Evolutionary conservation across 371 early-diverging fungal species (phyloP).

Genomic region (Haplosporangium sp.): DNA sequence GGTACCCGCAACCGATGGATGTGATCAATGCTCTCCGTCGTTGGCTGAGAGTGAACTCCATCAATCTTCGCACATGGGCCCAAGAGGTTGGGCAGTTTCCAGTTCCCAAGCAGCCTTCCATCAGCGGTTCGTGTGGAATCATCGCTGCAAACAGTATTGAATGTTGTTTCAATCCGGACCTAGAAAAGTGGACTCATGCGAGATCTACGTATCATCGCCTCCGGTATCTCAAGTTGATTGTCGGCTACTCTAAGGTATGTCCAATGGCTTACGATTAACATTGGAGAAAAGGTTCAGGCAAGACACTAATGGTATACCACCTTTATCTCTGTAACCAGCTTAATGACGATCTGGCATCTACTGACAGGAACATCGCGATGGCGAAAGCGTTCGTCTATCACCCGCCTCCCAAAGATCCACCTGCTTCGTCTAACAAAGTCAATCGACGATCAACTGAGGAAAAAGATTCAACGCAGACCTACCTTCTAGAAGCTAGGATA

Average conservation of each 20-base stretch:
- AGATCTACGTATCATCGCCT: neutral
- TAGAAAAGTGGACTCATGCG: neutral
- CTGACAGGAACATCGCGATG: no score
- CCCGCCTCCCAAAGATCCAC: no score
- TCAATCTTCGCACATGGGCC: neutral
- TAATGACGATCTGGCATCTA: no score
- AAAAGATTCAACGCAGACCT: no score
- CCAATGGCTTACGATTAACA: neutral
- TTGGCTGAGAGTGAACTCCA: no score
- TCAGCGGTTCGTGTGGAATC: constrained; percentile 18
- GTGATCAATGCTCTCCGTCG: neutral
- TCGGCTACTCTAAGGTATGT: constrained; percentile 2
- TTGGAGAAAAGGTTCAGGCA: no score
- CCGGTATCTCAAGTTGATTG: neutral
- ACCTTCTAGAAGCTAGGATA: no score
- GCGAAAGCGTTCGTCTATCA: no score
- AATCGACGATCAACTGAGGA: no score
- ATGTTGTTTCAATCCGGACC: neutral
- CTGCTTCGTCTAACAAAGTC: no score
- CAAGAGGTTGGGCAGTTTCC: neutral
- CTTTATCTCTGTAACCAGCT: no score
- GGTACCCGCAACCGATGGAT: neutral
- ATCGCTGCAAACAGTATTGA: constrained; percentile 14
- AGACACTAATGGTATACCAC: neutral
- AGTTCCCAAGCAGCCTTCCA: constrained; percentile 1